Base-by-base conservation (phyloP, 768 basidiomycete species). In the Boletus barrowsii region DNA sequence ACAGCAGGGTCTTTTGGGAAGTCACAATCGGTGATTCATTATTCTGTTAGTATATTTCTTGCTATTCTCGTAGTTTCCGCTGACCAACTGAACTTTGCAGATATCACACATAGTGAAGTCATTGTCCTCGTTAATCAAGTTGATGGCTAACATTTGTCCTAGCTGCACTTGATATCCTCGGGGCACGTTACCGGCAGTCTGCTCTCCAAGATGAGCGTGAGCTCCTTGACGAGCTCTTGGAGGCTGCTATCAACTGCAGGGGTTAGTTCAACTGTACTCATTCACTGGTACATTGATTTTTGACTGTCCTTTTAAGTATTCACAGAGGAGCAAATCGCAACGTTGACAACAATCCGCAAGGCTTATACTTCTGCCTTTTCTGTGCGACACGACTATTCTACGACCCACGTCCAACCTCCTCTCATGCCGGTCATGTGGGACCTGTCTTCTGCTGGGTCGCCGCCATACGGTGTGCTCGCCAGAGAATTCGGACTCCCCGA, bases 1-100 rank as follows among this genome's bases (percentile, higher is more conserved):
- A 91, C 57, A 87, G 87, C 55, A 78, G 84, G 22, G 83, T 88
- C 4, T 90, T 89, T 63, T 90, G 88, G 87, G 82, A 83, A 42
- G 72, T 75, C 36, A 68, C 69, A 26, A 69, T 87, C 40, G 75
- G 86, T 53, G 89, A 91, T 66, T 69, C 79, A 52, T 62, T 93
- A 20, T 90, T 86, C 59, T 84, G 87, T 86, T 56, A 54, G 83
- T 75, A 30, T 22, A 49, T 47, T 58, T n/a, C 5, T 30, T 11
- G 37, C 5, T 22, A 36, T 41, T 17, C 3, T 29, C 10, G n/a
- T 13, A 6, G 24, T 9, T 55, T 47, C 44, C n/a, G 11, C 50
- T 66, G 48, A 64, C 49, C 6, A 22, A 9, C 11, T 35, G 39
- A 40, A 22, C n/a, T 51, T 30, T 54, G 30, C 45, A 75, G 75